A percentile compares a stretch with the other conserved stretches of the same genome.
Conservation (phyloP, 176 grass and related monocot species). For the maize (Zea mays) region DNA sequence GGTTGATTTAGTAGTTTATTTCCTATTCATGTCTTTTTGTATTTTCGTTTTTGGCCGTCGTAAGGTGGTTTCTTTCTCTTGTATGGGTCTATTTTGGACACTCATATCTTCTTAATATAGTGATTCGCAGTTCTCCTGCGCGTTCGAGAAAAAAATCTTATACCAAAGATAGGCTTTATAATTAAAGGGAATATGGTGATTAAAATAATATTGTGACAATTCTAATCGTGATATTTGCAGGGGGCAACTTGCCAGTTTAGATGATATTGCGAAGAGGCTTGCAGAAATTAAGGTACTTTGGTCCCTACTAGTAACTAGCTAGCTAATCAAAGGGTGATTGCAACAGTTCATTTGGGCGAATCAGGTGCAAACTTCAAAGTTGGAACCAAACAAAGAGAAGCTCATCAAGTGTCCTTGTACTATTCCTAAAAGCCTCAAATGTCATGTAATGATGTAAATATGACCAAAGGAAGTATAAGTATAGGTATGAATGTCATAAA, state of each 20-base stretch:
- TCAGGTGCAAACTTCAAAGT: neutral
- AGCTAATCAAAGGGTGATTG: neutral
- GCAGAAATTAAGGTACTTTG: neutral
- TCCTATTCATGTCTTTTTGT: too few relatives aligned
- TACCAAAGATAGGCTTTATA: neutral
- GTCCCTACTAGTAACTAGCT: neutral
- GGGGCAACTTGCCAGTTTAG: neutral
- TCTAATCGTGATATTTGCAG: neutral
- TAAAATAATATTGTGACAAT: neutral
- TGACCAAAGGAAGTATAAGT: neutral
- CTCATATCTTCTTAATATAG: too few relatives aligned
- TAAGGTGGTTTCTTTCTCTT: too few relatives aligned
- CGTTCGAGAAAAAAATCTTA: neutral
- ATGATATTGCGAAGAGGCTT: neutral
- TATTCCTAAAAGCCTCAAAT: neutral
- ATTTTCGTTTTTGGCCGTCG: too few relatives aligned
- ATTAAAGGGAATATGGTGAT: neutral
- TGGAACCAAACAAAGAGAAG: neutral
- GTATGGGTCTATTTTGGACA: too few relatives aligned
- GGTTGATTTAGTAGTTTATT: too few relatives aligned
- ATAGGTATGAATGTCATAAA: constrained; percentile 6
- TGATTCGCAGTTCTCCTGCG: too few relatives aligned
- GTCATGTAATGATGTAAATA: neutral
- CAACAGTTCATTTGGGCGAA: neutral
- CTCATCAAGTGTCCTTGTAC: neutral